A percentile compares a stretch with the other conserved stretches of the same genome.
phyloP scores from a whole-genome alignment of 164 flowering plant genomes.

The Cinnamomum chago region DNA sequence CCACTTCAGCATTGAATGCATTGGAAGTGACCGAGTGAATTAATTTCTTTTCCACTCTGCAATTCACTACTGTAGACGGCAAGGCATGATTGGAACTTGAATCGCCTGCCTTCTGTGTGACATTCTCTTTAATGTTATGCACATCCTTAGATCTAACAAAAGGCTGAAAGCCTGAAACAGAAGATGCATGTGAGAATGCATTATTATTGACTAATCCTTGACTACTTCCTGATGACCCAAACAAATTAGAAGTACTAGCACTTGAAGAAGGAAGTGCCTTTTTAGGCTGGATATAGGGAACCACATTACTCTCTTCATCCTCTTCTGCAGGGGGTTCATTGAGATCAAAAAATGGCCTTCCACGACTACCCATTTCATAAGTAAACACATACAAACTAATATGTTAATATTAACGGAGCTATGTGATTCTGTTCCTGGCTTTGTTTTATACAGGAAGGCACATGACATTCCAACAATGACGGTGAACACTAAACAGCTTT shows the following conservation, averaged over 20 bases:
- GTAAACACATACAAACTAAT: slow-evolving; percentile 54
- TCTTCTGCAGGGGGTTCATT: slow-evolving; percentile 89
- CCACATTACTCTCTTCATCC: slow-evolving; percentile 47
- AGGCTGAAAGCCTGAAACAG: slow-evolving; percentile 90
- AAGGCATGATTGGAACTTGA: slow-evolving; percentile 19
- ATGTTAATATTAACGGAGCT: slow-evolving; percentile 14
- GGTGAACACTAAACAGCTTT: not conserved
- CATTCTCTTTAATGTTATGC: slow-evolving; percentile 23
- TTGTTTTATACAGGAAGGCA: slow-evolving; percentile 18
- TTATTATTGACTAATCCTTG: slow-evolving; percentile 49
- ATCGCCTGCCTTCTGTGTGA: slow-evolving; percentile 22
- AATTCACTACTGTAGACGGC: slow-evolving; percentile 19
- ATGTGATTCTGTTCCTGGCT: slow-evolving; percentile 9
- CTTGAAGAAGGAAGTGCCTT: slow-evolving; percentile 51
- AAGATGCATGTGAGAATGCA: slow-evolving; percentile 78
- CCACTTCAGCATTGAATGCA: slow-evolving; percentile 28
- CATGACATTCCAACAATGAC: slow-evolving; percentile 33
- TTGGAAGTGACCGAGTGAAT: slow-evolving; percentile 17
- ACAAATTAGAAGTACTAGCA: slow-evolving; percentile 32
- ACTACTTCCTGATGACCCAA: slow-evolving; percentile 32
- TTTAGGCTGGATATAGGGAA: slow-evolving; percentile 51
- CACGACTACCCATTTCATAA: slow-evolving; percentile 79
- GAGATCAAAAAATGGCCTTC: slow-evolving; percentile 80
- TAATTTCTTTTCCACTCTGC: slow-evolving; percentile 27
- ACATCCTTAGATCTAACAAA: slow-evolving; percentile 49